Base-by-base conservation (phyloP, 2,329 filamentous ascomycete genomes). In the Curvularia sp. region DNA sequence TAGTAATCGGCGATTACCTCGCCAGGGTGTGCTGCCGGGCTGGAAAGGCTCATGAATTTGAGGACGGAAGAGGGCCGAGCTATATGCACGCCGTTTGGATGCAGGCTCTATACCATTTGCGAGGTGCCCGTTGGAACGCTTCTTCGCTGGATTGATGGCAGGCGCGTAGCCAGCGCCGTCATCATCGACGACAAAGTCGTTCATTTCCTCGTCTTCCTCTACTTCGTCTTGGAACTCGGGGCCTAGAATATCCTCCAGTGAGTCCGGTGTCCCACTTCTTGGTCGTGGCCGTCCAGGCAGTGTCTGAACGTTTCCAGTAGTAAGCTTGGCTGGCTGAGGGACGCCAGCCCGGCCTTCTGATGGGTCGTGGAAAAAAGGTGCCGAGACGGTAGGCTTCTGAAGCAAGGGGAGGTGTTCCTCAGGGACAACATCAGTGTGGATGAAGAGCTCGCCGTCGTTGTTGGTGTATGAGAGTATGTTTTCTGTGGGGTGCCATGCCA, bases 381-480 rank as follows among this genome's bases (percentile, higher is more conserved):
- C 90, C 5, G 90, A 88, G 68, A 97, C 92, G 4, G 85, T 75
- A 9, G 80, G 70, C 62, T 84, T 83, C 51, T 81, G 76, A 8
- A 88, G 78, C 0, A 85, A 69, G 4, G 76, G 67, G 30, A 77
- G 71, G 60, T 85, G 77, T 33, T 85, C 83, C 26, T 75, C 68
- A 5, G 85, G 81, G 8, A 88, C 82, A 58, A 88, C 84, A 46
- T 91, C 86, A 10, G 88, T 88, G 72, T 93, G 90, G 55, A 98
- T 98, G 75, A 92, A 98, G 12, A 98, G 86, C 76, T 97, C 93
- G 62, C 96, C 95, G 58, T 97, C 91, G 1, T 89, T 91, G 38
- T 92, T 98, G 0, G 94, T 96, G 71, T 98, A 97, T 0, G 93
- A 96, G 1, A 95, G 79, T 2, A 94, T 86, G 68, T 99, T 99